Conservation (phyloP, 78 protist genomes). For the Cavenderia fasciculata region DNA sequence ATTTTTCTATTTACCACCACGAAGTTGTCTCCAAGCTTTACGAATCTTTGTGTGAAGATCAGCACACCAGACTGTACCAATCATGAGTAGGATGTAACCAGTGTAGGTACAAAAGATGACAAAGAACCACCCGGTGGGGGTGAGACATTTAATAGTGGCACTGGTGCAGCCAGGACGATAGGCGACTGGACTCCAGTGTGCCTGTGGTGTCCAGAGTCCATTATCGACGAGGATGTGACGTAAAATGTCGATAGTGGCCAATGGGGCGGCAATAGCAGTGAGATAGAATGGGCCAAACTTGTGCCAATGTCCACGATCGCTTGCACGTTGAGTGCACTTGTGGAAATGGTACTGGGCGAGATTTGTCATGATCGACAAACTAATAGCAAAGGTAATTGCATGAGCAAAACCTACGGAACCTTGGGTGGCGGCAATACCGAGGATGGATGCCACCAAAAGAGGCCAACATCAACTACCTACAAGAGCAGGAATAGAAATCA, state of each 20-base stretch:
- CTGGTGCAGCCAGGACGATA: slow-evolving; percentile 46
- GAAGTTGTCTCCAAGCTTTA: slow-evolving; percentile 36
- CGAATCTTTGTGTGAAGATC: slow-evolving; percentile 18
- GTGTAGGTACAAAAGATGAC: slow-evolving; percentile 45
- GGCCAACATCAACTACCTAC: slow-evolving; percentile 73
- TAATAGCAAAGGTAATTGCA: slow-evolving; percentile 64
- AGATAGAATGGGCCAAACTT: slow-evolving; percentile 73
- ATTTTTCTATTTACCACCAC: too few species aligned
- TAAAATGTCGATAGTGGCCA: slow-evolving; percentile 29
- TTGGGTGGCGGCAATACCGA: slow-evolving; percentile 35
- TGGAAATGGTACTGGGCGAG: slow-evolving; percentile 54
- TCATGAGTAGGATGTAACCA: slow-evolving; percentile 27
- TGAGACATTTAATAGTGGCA: slow-evolving; percentile 28
- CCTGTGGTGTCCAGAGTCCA: slow-evolving; percentile 19
- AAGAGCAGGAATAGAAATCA: slow-evolving; percentile 58
- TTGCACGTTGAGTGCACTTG: slow-evolving; percentile 17
- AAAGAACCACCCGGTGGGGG: slow-evolving; percentile 51
- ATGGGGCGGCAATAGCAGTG: slow-evolving; percentile 38
- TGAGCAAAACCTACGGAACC: slow-evolving; percentile 47
- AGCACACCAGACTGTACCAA: slow-evolving; percentile 59
- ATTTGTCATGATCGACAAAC: slow-evolving; percentile 24
- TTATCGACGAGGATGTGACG: slow-evolving; percentile 62
- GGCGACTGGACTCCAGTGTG: slow-evolving; percentile 24
- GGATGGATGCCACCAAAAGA: neutral
- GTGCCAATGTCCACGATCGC: slow-evolving; percentile 49